Evolutionary conservation across 1,284 basidiomycete species (phyloP).

Genomic region (Puccinia horiana): DNA sequence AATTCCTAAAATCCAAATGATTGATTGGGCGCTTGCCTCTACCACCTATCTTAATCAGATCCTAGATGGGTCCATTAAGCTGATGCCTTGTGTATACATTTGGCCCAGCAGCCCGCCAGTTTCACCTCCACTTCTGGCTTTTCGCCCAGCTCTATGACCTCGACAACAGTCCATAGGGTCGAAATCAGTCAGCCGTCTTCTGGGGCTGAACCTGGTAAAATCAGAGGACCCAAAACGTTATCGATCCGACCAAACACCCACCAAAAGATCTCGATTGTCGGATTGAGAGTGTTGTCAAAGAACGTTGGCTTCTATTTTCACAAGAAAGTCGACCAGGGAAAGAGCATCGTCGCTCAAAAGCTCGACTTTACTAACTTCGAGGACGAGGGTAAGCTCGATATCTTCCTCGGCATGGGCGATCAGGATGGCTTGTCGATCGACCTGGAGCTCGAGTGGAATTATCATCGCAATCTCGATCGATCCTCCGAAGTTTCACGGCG

Average conservation of each 20-base stretch:
- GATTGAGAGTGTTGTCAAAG: conserved; percentile 33
- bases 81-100: neutral
- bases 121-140: conserved; percentile 43
- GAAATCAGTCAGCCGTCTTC: conserved; percentile 7
- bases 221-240: neutral
- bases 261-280: conserved; percentile 29
- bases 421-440: conserved; percentile 31
- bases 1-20: neutral
- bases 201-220: neutral
- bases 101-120: conserved; percentile 8
- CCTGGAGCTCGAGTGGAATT: conserved; percentile 29
- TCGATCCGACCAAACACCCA: neutral
- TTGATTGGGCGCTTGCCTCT: neutral
- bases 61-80: neutral
- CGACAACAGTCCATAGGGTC: conserved; percentile 7
- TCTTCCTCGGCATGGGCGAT: conserved; percentile 39
- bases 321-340: conserved; percentile 35
- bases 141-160: conserved; percentile 21
- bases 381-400: conserved; percentile 40
- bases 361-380: conserved; percentile 22
- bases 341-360: conserved; percentile 4
- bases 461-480: neutral
- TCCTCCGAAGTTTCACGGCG: neutral
- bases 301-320: conserved; percentile 42
- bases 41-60: neutral